phyloP scores from a whole-genome alignment of 2,329 filamentous ascomycete species.

The Pleurostoma richardsiae region DNA sequence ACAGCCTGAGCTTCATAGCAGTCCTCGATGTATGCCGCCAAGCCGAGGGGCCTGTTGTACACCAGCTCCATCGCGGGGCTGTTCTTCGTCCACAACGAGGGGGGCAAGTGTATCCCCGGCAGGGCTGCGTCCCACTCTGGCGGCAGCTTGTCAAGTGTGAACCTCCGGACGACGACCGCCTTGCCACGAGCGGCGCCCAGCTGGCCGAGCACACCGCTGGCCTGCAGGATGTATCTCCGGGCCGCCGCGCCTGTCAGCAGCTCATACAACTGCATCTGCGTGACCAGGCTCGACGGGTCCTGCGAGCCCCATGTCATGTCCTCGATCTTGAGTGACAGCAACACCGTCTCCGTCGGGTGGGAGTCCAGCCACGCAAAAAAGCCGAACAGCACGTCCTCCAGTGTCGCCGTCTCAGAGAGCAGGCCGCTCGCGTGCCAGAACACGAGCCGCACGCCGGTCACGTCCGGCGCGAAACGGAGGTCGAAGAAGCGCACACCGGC shows the following conservation, averaged over 20 bases:
- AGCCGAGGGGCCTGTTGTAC: conserved; percentile 29
- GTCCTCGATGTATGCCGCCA: conserved; percentile 42
- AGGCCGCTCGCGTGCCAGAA: conserved; percentile 44
- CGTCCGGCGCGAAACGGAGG: conserved; percentile 41
- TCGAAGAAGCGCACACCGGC: conserved; percentile 45
- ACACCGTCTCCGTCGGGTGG: conserved; percentile 37
- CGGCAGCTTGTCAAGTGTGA: conserved; percentile 33
- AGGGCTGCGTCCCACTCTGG: conserved; percentile 25
- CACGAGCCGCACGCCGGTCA: conserved; percentile 34
- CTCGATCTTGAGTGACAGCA: conserved; percentile 44
- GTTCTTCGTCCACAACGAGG: conserved; percentile 37
- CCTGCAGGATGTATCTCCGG: conserved; percentile 35
- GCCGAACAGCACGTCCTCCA: conserved; percentile 38
- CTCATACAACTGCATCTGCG: conserved; percentile 30
- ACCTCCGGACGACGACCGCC: conserved; percentile 37
- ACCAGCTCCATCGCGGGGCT: conserved; percentile 28
- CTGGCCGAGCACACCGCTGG: conserved; percentile 41
- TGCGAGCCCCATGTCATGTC: conserved; percentile 3
- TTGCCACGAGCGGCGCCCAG: conserved; percentile 38
- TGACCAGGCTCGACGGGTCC: conserved; percentile 17
- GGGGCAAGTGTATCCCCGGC: conserved; percentile 41
- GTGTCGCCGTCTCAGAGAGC: conserved; percentile 33
- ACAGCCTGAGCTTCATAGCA: conserved; percentile 34
- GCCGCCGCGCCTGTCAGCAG: conserved; percentile 31
- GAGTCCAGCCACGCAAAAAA: conserved; percentile 42